These are phyloP conservation scores for Balakata baccata DNA, from an alignment of 345 rosid species.

Conservation along the genomic window DNA sequence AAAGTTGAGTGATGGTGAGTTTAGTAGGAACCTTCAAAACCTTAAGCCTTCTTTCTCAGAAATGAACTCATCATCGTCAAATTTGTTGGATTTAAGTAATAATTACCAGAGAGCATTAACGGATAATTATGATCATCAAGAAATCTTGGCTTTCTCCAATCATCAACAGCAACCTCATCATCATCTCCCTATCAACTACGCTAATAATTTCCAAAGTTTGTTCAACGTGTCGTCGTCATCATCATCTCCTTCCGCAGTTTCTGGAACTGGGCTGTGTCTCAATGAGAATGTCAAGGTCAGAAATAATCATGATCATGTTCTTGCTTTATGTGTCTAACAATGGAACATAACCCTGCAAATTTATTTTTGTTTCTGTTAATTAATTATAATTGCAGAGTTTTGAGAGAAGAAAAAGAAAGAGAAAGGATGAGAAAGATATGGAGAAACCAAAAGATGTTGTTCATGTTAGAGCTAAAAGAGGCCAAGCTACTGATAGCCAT, in stretches of 20 bases:
- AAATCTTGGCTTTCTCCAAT: slow-evolving; percentile 35
- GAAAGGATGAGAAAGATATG: slow-evolving; percentile 24
- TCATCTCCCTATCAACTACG: background rate
- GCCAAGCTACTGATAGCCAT: slow-evolving; percentile 76
- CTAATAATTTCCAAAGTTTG: slow-evolving; percentile 20
- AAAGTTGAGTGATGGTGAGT: slow-evolving; percentile 4
- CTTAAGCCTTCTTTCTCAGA: slow-evolving; percentile 19
- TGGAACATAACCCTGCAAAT: too few species aligned
- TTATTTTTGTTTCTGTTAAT: background rate
- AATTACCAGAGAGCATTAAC: slow-evolving; percentile 13
- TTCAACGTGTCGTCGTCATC: background rate
- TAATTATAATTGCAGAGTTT: slow-evolving; percentile 16
- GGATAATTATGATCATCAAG: slow-evolving; percentile 13
- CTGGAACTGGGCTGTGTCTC: slow-evolving; percentile 10
- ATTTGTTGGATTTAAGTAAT: slow-evolving; percentile 12
- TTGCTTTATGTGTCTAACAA: background rate
- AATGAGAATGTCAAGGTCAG: slow-evolving; percentile 19
- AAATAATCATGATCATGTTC: background rate
- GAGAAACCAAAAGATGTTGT: slow-evolving; percentile 60
- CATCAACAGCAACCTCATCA: slow-evolving; percentile 10
- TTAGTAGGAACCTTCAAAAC: background rate
- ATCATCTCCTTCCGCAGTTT: slow-evolving; percentile 19
- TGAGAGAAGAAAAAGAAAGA: slow-evolving; percentile 40
- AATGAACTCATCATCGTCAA: slow-evolving; percentile 19
- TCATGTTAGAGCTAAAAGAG: slow-evolving; percentile 79